phyloP scores from a whole-genome alignment of 306 rosid species.

The Oemleria cerasiformis region DNA sequence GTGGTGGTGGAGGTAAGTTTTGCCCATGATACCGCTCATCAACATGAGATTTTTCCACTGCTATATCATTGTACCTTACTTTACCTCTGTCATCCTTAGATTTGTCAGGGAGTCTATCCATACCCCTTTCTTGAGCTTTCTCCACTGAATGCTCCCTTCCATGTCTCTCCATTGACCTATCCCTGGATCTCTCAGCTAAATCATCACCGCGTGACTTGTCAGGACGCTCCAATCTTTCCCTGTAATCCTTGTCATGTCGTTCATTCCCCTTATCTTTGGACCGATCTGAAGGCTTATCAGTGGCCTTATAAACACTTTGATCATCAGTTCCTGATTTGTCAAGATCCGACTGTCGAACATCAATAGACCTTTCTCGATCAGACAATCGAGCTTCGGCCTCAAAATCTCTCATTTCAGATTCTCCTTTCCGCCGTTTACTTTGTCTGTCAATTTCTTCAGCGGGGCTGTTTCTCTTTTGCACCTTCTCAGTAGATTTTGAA shows the following conservation, averaged over 20 bases:
- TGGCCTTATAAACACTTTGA: conserved; percentile 46
- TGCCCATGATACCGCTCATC: conserved; percentile 94
- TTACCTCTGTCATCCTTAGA: conserved; percentile 84
- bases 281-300: conserved; percentile 76
- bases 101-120: conserved; percentile 74
- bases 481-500: conserved; percentile 73
- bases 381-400: conserved; percentile 68
- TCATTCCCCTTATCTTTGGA: conserved; percentile 78
- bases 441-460: conserved; percentile 89
- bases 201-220: conserved; percentile 93
- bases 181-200: conserved; percentile 66
- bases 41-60: conserved; percentile 64
- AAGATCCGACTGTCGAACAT: conserved; percentile 56
- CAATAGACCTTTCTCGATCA: conserved; percentile 78
- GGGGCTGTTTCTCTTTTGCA: conserved; percentile 83
- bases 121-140: conserved; percentile 68
- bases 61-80: conserved; percentile 62
- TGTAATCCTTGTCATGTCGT: conserved; percentile 81
- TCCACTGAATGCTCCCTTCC: conserved; percentile 93
- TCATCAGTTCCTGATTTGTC: conserved; percentile 73
- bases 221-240: conserved; percentile 78
- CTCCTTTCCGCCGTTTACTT: conserved; percentile 90
- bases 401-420: conserved; percentile 63
- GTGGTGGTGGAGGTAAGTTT: conserved; percentile 98
- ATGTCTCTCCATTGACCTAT: conserved; percentile 87